Base-by-base conservation (phyloP, 257 asterid genomes). In the Rubia yunnanensis region DNA sequence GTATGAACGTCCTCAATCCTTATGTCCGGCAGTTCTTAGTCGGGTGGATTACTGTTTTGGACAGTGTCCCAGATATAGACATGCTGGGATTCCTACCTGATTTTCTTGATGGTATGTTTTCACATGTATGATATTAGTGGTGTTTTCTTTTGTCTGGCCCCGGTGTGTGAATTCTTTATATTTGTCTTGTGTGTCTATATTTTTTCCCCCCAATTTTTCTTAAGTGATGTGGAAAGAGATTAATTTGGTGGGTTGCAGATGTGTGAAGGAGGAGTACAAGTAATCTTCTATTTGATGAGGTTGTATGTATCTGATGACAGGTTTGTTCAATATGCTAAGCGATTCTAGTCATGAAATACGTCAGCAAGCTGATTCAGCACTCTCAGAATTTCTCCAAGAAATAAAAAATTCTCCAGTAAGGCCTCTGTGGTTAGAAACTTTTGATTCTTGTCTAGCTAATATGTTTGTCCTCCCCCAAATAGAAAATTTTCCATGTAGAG, bases 281-380 rank as follows among this genome's bases (percentile, higher is more conserved):
- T 57, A 30, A 32, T 32, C 23, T 69, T 18, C 15, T 7, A 5
- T 49, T 32, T 57, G 57, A 59, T 61, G 6, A 69, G 52, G 35
- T 60, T 32, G 61, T 46, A 58, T 32, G 61, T 46, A 58, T 81
- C 70, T 68, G 70, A 68, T 75, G 70, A 74, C 87, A 94, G 99
- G 99, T 59, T 84, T 94, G 76, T 94, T 94, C 73, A 94, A 91
- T 81, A 94, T 94, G 99, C 84, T 94, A 60, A 94, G 99, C 65
- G 99, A 94, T 84, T 73, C 87, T 65, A 94, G 99, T 83, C 98
- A 85, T 69, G 98, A 94, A 78, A 94, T 91, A 83, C 84, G 99
- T 77, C 99, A 94, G 70, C 99, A 94, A 85, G 98, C 98, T 72
- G 99, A 94, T 91, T 94, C 98, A 17, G 99, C 99, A 31, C 99